Conservation (phyloP, 2,329 filamentous ascomycete species). For the Piedraia hortae region DNA sequence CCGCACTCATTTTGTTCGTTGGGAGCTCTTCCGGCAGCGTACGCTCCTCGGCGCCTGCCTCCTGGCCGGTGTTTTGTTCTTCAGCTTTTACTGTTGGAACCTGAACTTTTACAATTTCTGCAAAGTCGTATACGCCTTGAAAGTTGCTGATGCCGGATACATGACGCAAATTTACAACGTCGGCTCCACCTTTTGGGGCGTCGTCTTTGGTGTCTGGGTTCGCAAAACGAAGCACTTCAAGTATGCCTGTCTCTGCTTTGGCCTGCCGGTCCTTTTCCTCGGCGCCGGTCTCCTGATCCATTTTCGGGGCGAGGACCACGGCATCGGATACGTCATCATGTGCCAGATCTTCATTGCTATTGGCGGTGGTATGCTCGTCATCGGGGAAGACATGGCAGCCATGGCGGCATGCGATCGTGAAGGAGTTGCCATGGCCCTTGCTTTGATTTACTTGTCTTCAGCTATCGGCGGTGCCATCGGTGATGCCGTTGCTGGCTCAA, state of each 20-base stretch:
- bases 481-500: conserved; percentile 10
- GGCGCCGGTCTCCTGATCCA: conserved; percentile 13
- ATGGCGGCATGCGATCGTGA: conserved; percentile 11
- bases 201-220: conserved; percentile 22
- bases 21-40: conserved; percentile 22
- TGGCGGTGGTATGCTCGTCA: conserved; percentile 24
- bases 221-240: conserved; percentile 22
- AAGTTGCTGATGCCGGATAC: conserved; percentile 11
- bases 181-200: conserved; percentile 17
- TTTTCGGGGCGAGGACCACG: conserved; percentile 13
- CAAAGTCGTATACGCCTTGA: conserved; percentile 20
- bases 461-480: conserved; percentile 13
- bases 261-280: conserved; percentile 13
- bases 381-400: conserved; percentile 12
- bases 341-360: conserved; percentile 29
- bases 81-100: conserved; percentile 19
- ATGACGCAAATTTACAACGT: conserved; percentile 13
- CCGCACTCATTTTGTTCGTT: conserved; percentile 28
- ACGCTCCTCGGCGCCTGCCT: conserved; percentile 23
- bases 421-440: conserved; percentile 13
- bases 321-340: conserved; percentile 25
- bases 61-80: conserved; percentile 15
- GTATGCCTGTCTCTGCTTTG: conserved; percentile 14
- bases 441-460: conserved; percentile 11
- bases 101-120: conserved; percentile 19